Evolutionary conservation across 2,329 filamentous ascomycete species (phyloP), one percentile per base, ranked within the genome.

Genomic region (Alternaria ventricosa): DNA sequence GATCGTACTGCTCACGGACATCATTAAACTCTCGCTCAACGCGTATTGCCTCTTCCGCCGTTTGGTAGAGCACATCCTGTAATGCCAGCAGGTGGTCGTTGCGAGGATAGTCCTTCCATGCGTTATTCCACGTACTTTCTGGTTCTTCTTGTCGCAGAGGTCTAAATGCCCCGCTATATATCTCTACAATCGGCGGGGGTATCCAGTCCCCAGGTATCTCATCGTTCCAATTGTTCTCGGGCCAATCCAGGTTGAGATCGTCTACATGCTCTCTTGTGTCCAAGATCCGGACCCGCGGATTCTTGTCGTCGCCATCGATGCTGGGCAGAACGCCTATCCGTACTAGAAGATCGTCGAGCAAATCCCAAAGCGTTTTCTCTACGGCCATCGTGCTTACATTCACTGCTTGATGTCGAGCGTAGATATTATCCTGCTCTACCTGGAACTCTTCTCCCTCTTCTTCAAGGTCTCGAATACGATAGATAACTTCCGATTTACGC

Each of bases 201-300:
- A 1, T 36, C 33, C 33, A 36, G 0, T 36, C 33, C 33, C 8
- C 33, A 0, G 33, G 33, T 36, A n/a, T 36, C 2, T 36, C 33
- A 1, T 36, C 33, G 33, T 36, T 36, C 33, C 33, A 36, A 36
- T 36, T 36, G 2, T 36, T n/a, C 33, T 36, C 33, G 1, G 33
- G 2, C 33, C 33, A 36, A n/a, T 36, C 2, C 33, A 36, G 0
- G 4, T 3, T 36, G 2, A 0, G 2, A 36, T 3, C 33, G 33
- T 36, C 33, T 5, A 1, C 33, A 0, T 0, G 33, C 1, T n/a
- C 33, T 36, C 2, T 36, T 36, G 33, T 2, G 2, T 3, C 1
- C 4, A 36, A 1, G 0, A 36, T 3, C 3, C 4, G 33, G 33
- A 36, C 33, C 33, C 33, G 1, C 33, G 33, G 33, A n/a, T 36